Percentiles rank a stretch among this genome's conserved stretches.
phyloP scores from a whole-genome alignment of 2,329 filamentous ascomycete species.

The Dothidotthia symphoricarpi region DNA sequence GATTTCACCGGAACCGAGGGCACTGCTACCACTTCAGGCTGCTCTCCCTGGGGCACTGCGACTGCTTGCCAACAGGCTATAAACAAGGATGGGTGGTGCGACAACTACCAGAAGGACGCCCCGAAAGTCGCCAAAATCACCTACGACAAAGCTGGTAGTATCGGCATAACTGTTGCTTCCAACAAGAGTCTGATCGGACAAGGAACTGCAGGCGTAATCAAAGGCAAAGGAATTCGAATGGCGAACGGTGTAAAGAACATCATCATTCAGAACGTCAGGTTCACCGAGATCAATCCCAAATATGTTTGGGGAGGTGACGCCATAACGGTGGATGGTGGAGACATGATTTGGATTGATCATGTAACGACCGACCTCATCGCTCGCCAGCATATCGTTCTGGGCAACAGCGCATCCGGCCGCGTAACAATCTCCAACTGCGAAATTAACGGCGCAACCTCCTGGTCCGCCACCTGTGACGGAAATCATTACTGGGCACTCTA shows the following conservation, averaged over 20 bases:
- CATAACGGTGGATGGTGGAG: constrained; percentile 26
- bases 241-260: constrained; percentile 49
- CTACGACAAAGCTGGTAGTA: constrained; percentile 53
- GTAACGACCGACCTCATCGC: constrained; percentile 55
- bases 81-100: constrained; percentile 56
- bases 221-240: constrained; percentile 56
- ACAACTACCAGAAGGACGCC: constrained; percentile 56
- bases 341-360: constrained; percentile 24
- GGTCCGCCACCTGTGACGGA: constrained; percentile 57
- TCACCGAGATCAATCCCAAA: constrained; percentile 44
- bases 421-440: constrained; percentile 61
- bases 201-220: constrained; percentile 54
- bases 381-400: constrained; percentile 60
- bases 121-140: constrained; percentile 44
- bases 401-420: constrained; percentile 52
- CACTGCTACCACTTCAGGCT: constrained; percentile 52
- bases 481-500: constrained; percentile 60
- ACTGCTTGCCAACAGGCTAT: constrained; percentile 60
- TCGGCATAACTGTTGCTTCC: constrained; percentile 53
- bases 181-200: constrained; percentile 59
- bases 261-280: constrained; percentile 47
- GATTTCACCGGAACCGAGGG: constrained; percentile 59
- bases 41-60: constrained; percentile 52
- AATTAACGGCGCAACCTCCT: constrained; percentile 56
- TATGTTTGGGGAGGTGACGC: constrained; percentile 37